Evolutionary conservation across 2,329 filamentous ascomycete species (phyloP), one percentile per base, ranked within the genome.

Genomic region (Aureobasidium sp.): DNA sequence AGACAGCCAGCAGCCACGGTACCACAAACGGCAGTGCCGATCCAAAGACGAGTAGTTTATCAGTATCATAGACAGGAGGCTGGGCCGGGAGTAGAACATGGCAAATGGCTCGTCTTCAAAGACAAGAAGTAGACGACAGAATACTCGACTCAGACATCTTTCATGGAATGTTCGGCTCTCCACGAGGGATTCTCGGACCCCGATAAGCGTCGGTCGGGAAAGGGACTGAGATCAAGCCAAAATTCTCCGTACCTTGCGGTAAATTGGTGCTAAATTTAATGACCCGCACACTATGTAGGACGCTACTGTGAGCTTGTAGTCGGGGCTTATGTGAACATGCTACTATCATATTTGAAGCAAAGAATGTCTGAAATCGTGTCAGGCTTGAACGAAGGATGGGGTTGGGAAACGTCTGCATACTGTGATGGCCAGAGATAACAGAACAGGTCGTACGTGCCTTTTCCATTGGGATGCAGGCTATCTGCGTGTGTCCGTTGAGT

Each of bases 271-370:
- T 61, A 61, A 61, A 61, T 39, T 51, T 53, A 50, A 34, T 61
- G 39, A 53, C 48, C 59, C 59, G 45, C 57, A 53, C 54, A 58
- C 54, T 58, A 58, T 32, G 29, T 27, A n/a, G 53, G 30, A 1
- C 53, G 53, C 53, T 57, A 57, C 53, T 57, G 54, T 59, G 57
- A 59, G 57, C 57, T 59, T 59, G 45, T 41, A 59, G 34, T 42
- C 27, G 57, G 57, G 45, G 57, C 57, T 59, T 59, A 59, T 58
- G 54, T 58, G 54, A n/a, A 59, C 57, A 49, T 59, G 57, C 57
- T 47, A 59, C 57, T 14, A 50, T 59, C 45, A 59, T 25, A 39
- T 32, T 51, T 72, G 64, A 57, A 57, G 39, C 39, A 44, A 66
- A 62, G 55, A 61, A 50, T 41, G 21, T 48, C 59, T 50, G 53